Evolutionary conservation across 768 basidiomycete species (phyloP), one percentile per base, ranked within the genome.

Genomic region (Clavulina sp.): DNA sequence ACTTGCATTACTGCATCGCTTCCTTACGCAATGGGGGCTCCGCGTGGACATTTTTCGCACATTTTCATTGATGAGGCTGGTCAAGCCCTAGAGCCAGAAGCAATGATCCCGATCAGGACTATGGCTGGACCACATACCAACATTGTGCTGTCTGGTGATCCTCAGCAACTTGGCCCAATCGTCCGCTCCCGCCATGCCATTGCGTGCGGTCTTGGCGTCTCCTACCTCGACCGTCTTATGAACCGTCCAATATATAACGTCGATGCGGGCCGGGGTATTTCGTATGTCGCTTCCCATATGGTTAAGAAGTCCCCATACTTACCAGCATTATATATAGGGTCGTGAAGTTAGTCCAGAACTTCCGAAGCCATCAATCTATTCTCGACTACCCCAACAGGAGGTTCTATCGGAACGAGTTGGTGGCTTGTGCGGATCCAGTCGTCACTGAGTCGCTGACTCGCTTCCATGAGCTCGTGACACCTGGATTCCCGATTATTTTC

Each of bases 31-130:
- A 56, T 77, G 5, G 76, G 77, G 0, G 34, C 78, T 23, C 60
- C 62, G 29, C 62, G 69, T 13, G 78, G 78, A 0, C 74, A 77
- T 59, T 81, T 74, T 56, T 71, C 62, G 0, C 74, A 79, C 55
- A 73, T 81, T 18, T 74, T 81, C 56, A 63, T 77, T 36, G 78
- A 81, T 56, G 78, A 81, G 54, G 78, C 76, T 4, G 78, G 77
- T 0, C 78, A 81, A 57, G 78, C 72, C 0, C 70, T 70, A 36
- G 78, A 81, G 56, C 76, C 78, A 0, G 73, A 76, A 55, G 60
- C 69, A 4, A 73, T 80, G 69, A 66, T 77, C 3, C 57, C 66
- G 0, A 62, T 70, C 33, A 56, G 57, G 50, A 59, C 62, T 1
- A 57, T 68, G 50, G 64, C 65, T 4, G 61, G 52, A 48, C 58